Evolutionary conservation across 305 asterid species (phyloP).

Genomic region (Fraxinus dipetala): DNA sequence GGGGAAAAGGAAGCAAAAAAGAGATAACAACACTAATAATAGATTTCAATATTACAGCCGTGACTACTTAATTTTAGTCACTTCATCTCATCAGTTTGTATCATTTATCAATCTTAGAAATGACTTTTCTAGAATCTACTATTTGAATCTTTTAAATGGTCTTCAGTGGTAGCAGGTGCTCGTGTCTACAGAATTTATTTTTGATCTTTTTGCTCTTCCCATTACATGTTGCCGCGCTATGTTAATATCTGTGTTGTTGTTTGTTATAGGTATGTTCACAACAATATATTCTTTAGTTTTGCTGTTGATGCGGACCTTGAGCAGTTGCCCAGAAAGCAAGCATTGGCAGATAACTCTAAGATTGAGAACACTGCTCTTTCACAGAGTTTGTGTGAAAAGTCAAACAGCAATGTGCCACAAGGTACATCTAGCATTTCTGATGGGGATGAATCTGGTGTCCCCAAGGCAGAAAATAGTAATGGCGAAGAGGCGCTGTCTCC

Average conservation of each 20-base stretch:
- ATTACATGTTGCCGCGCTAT: background rate
- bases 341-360: constrained; percentile 46
- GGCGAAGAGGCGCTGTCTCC: constrained; percentile 33
- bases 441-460: constrained; percentile 34
- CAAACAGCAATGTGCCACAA: constrained; percentile 32
- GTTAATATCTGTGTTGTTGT: constrained; percentile 23
- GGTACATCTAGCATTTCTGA: constrained; percentile 31
- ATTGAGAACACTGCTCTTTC: constrained; percentile 32
- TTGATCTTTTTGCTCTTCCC: background rate
- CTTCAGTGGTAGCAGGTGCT: background rate
- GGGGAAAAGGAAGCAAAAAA: background rate
- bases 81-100: background rate
- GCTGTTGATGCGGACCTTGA: constrained; percentile 87
- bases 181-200: background rate
- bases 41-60: background rate
- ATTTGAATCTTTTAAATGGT: background rate
- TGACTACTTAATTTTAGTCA: background rate
- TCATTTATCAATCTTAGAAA: background rate
- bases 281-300: constrained; percentile 95
- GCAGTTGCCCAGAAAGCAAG: constrained; percentile 55
- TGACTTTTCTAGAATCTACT: background rate
- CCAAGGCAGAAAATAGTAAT: constrained; percentile 35
- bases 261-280: constrained; percentile 82
- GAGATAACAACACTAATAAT: background rate
- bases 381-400: constrained; percentile 38